These are phyloP conservation scores for Sergeia podlipaevii DNA, from an alignment of 208 protist species.

Conservation along the genomic window DNA sequence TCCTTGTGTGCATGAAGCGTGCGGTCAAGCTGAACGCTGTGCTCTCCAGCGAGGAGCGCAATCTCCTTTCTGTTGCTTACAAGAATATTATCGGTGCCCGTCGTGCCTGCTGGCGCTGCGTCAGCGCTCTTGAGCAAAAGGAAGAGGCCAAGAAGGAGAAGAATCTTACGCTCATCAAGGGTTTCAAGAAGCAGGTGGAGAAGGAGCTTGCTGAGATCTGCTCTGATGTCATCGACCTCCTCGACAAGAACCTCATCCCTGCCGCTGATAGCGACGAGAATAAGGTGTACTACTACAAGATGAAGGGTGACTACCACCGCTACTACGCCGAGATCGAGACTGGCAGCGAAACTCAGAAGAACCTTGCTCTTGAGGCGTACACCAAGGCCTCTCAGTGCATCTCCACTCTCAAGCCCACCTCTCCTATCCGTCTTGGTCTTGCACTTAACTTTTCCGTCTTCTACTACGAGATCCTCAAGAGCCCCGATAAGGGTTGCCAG, in stretches of 20 bases:
- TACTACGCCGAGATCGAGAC: conserved; percentile 96
- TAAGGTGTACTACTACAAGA: conserved; percentile 95
- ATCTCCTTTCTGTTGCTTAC: conserved; percentile 99
- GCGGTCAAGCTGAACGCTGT: conserved; percentile 93
- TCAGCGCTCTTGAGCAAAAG: conserved; percentile 97
- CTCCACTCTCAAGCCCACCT: conserved; percentile 82
- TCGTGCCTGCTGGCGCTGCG: conserved; percentile 98
- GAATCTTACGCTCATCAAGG: conserved; percentile 92
- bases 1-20: conserved; percentile 98
- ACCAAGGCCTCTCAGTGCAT: conserved; percentile 83
- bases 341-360: conserved; percentile 81
- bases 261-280: conserved; percentile 75
- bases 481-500: conserved; percentile 94
- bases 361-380: conserved; percentile 89
- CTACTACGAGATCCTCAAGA: conserved; percentile 99
- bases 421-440: conserved; percentile 98
- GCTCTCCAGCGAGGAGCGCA: conserved; percentile 99
- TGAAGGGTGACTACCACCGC: conserved; percentile 96
- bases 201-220: conserved; percentile 97
- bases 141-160: conserved; percentile 89
- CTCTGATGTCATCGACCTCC: conserved; percentile 94
- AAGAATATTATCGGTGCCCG: conserved; percentile 99
- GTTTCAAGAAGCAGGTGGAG: conserved; percentile 97
- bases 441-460: conserved; percentile 99
- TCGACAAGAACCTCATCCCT: conserved; percentile 96